A percentile compares a stretch with the other conserved stretches of the same genome.
Conservation (phyloP, 306 rosid species). For the Lathyrus oleraceus region DNA sequence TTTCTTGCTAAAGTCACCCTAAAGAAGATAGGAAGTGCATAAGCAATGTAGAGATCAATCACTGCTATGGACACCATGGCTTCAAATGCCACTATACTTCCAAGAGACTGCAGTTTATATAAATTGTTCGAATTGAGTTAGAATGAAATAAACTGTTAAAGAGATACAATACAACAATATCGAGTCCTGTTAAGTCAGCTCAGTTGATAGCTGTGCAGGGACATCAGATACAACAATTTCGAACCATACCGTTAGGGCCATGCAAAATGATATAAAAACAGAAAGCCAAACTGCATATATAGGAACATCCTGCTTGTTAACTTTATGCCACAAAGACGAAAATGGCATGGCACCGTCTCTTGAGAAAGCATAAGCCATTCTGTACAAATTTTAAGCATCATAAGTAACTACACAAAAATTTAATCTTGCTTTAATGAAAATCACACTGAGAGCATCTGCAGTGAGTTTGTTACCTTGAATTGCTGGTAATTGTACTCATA, state of each 20-base stretch:
- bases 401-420: constrained; percentile 18
- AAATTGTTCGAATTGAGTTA: constrained; percentile 24
- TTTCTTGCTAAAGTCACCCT: constrained; percentile 80
- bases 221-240: too few relatives aligned
- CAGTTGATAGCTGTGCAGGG: too few relatives aligned
- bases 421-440: not conserved
- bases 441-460: not conserved
- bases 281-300: constrained; percentile 89
- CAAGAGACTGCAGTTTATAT: constrained; percentile 70
- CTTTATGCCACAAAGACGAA: constrained; percentile 81
- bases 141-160: not conserved
- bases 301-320: constrained; percentile 74
- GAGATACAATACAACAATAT: too few relatives aligned
- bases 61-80: constrained; percentile 91
- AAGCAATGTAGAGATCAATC: constrained; percentile 71
- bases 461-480: constrained; percentile 64
- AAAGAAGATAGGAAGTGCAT: constrained; percentile 86
- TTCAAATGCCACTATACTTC: constrained; percentile 85
- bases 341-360: constrained; percentile 98
- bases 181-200: too few relatives aligned
- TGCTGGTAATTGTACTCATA: constrained; percentile 81
- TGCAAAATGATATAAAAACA: constrained; percentile 69
- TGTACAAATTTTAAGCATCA: constrained; percentile 34
- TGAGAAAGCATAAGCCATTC: constrained; percentile 98
- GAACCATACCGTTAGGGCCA: constrained; percentile 75